phyloP scores from a whole-genome alignment of 1,284 basidiomycete genomes.

The Vanrija pseudolonga region DNA sequence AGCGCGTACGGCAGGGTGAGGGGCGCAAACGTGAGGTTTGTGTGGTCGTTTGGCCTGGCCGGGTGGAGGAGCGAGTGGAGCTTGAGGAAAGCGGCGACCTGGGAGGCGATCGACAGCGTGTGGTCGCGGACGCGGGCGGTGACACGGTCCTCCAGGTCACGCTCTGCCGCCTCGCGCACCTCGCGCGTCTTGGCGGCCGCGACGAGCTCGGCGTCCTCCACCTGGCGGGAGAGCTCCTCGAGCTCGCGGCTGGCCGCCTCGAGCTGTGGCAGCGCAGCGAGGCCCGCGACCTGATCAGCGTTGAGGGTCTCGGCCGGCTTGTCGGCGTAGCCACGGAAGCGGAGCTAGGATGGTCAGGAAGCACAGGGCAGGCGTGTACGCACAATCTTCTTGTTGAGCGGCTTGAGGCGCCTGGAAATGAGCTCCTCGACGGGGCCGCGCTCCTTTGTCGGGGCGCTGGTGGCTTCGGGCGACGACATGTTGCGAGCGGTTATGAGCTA shows the following conservation, averaged over 20 bases:
- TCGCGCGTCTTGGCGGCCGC: conserved; percentile 25
- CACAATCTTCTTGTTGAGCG: conserved; percentile 77
- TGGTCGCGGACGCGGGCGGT: conserved; percentile 5
- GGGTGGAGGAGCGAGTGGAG: conserved; percentile 59
- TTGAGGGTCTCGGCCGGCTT: conserved; percentile 68
- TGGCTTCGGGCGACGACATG: not conserved
- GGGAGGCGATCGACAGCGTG: conserved; percentile 50
- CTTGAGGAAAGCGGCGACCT: conserved; percentile 63
- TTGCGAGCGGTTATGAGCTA: not conserved
- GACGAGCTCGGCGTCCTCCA: conserved; percentile 55
- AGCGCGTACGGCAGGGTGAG: conserved; percentile 39
- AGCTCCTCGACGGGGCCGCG: conserved; percentile 67
- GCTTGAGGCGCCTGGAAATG: conserved; percentile 68
- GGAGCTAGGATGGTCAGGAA: conserved; percentile 54
- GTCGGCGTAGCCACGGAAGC: conserved; percentile 65
- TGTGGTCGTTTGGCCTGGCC: conserved; percentile 33
- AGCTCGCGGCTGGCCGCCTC: conserved; percentile 75
- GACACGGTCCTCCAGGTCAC: conserved; percentile 9
- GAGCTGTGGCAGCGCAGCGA: conserved; percentile 66
- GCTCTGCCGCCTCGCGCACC: conserved; percentile 20
- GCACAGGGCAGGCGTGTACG: conserved; percentile 41
- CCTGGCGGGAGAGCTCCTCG: conserved; percentile 69
- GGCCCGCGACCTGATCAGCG: conserved; percentile 70
- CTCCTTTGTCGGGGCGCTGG: not conserved
- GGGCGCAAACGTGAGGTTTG: conserved; percentile 48